Conservation (phyloP, 768 basidiomycete genomes). For the Boletellus sp. region DNA sequence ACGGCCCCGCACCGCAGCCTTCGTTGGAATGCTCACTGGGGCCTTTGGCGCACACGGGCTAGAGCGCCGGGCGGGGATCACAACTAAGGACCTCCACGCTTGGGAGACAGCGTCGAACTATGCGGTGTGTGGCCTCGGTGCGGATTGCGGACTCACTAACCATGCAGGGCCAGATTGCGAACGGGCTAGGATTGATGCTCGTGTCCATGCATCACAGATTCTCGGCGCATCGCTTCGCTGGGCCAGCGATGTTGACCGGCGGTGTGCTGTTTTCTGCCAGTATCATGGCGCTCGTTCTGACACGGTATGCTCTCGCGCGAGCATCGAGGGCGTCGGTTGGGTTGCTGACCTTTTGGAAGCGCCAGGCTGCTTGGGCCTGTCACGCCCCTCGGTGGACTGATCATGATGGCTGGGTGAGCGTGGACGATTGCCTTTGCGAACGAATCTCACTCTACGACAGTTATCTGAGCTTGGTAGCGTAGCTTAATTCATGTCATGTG, state of each 20-base stretch:
- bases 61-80: constrained; percentile 42
- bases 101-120: constrained; percentile 64
- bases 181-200: constrained; percentile 62
- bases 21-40: constrained; percentile 53
- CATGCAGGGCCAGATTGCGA: constrained; percentile 48
- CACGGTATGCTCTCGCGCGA: constrained; percentile 33
- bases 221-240: constrained; percentile 57
- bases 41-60: constrained; percentile 71
- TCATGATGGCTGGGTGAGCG: constrained; percentile 68
- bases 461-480: constrained; percentile 45
- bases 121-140: constrained; percentile 41
- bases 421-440: background rate
- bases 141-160: constrained; percentile 8
- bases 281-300: constrained; percentile 53
- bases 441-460: constrained; percentile 30
- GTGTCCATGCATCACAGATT: constrained; percentile 64
- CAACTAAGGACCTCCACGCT: constrained; percentile 50
- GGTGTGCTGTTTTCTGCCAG: constrained; percentile 59
- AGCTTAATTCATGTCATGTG: constrained; percentile 34
- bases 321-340: background rate
- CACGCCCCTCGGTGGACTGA: constrained; percentile 61
- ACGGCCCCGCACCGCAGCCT: constrained; percentile 24
- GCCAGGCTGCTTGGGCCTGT: constrained; percentile 56
- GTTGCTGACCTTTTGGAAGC: constrained; percentile 23
- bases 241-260: constrained; percentile 60